Evolutionary conservation across 2,329 filamentous ascomycete genomes (phyloP).

Genomic region (Colletotrichum scovillei): DNA sequence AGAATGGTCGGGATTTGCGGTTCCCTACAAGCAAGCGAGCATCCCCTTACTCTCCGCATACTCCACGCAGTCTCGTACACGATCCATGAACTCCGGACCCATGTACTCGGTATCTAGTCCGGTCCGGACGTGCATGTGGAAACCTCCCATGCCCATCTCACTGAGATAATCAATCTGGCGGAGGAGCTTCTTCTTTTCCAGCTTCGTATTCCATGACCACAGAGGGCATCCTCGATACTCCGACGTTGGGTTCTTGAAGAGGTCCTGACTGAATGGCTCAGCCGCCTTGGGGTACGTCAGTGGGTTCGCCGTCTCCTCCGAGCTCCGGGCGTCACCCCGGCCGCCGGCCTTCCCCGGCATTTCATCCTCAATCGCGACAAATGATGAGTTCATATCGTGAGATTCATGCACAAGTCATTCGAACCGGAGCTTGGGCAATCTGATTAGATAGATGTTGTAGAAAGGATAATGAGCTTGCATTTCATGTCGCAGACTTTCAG

Average conservation of each 20-base stretch:
- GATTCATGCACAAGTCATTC: not conserved
- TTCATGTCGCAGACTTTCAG: not conserved
- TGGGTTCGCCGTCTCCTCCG: constrained; percentile 37
- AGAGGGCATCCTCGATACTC: constrained; percentile 46
- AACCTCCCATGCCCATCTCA: constrained; percentile 47
- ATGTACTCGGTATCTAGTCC: constrained; percentile 47
- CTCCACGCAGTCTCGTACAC: constrained; percentile 44
- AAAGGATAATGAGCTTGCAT: not conserved
- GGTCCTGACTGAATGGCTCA: constrained; percentile 38
- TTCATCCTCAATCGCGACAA: not conserved
- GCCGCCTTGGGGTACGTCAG: constrained; percentile 43
- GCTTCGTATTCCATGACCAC: constrained; percentile 45
- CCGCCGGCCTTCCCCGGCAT: not conserved
- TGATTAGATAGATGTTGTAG: not conserved
- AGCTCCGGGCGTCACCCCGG: not conserved
- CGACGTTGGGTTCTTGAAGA: constrained; percentile 44
- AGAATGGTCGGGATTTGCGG: not conserved
- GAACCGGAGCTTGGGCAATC: not conserved
- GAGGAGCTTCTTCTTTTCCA: constrained; percentile 42
- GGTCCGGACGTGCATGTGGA: constrained; percentile 45
- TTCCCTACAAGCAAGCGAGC: constrained; percentile 43
- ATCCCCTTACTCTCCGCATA: constrained; percentile 44
- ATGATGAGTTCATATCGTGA: constrained; percentile 20
- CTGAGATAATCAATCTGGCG: constrained; percentile 44
- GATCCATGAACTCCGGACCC: constrained; percentile 45